Evolutionary conservation across 148 eudicot species (phyloP).

Genomic region (Linanthus parryae): DNA sequence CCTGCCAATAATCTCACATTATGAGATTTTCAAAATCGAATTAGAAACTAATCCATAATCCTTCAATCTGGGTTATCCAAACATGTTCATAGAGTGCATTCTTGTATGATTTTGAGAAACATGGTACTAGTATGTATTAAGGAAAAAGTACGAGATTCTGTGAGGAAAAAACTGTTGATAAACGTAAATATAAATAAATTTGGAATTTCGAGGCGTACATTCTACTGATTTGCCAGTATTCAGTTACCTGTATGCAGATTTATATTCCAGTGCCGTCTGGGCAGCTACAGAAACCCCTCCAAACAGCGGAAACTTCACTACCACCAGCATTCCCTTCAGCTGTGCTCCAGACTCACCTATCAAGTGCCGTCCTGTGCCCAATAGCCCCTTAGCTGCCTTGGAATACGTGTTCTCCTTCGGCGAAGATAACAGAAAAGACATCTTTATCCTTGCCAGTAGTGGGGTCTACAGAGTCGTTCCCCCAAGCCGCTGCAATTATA

Average conservation of each 20-base stretch:
- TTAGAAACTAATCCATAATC: too few species aligned
- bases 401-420: conserved; percentile 76
- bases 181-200: too few species aligned
- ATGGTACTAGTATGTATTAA: too few species aligned
- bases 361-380: conserved; percentile 51
- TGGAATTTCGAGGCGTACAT: too few species aligned
- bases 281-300: conserved; percentile 56
- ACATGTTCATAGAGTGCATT: too few species aligned
- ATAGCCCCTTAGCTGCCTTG: conserved; percentile 51
- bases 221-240: too few species aligned
- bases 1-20: too few species aligned
- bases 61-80: too few species aligned
- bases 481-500: conserved; percentile 79
- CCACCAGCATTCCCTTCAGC: conserved; percentile 41
- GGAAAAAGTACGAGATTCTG: too few species aligned
- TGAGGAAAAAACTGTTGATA: too few species aligned
- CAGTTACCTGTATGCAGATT: conserved; percentile 85
- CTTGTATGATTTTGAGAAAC: too few species aligned
- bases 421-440: conserved; percentile 73
- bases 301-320: conserved; percentile 74
- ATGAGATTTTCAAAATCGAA: too few species aligned
- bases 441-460: conserved; percentile 53
- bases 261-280: conserved; percentile 64
- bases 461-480: conserved; percentile 86
- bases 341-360: conserved; percentile 69